Base-by-base conservation (phyloP, 2,329 filamentous ascomycete species). In the Geosmithia putterillii region DNA sequence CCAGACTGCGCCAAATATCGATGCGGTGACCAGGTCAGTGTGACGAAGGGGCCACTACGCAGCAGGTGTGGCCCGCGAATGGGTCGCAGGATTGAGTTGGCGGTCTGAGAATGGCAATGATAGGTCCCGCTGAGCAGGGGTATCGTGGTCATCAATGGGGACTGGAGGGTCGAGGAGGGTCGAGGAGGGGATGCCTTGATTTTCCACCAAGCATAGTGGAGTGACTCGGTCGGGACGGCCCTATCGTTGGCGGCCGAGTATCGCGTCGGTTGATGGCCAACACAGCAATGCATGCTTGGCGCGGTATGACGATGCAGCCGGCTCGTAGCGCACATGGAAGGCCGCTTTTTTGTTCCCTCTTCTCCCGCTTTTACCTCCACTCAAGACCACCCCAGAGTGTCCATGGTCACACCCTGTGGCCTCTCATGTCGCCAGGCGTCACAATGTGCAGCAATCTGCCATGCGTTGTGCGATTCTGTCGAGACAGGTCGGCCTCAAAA, bases 11-110 rank as follows among this genome's bases (percentile, higher is more conserved):
- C 15, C 38, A 40, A 21, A 20, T n/a, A 20, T 21, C n/a, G 10
- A 20, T 22, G 19, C 22, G 38, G 19, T 40, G 17, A n/a, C n/a
- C n/a, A n/a, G n/a, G n/a, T n/a, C n/a, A n/a, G 18, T 40, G 22
- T 40, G 38, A 40, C 19, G 38, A 22, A 12, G 28, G 7, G 25
- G 21, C 28, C 28, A 12, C 28, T 12, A 14, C 28, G 19, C 37
- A 20, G 25, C 42, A 17, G 37, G 45, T 22, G 37, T 28, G 58
- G 66, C 57, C 67, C 60, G 68, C 63, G 65, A 66, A 67, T 55
- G 60, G 65, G 65, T 57, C 62, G 65, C 59, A 64, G 56, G 54
- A 60, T 59, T 70, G 67, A 63, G 69, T 56, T 71, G 69, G 65
- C 69, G 60, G 52, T 52, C 50, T 51, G 47, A 52, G 53, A 47